phyloP scores from a whole-genome alignment of 1,284 basidiomycete species.

The Pyrrhoderma noxium region DNA sequence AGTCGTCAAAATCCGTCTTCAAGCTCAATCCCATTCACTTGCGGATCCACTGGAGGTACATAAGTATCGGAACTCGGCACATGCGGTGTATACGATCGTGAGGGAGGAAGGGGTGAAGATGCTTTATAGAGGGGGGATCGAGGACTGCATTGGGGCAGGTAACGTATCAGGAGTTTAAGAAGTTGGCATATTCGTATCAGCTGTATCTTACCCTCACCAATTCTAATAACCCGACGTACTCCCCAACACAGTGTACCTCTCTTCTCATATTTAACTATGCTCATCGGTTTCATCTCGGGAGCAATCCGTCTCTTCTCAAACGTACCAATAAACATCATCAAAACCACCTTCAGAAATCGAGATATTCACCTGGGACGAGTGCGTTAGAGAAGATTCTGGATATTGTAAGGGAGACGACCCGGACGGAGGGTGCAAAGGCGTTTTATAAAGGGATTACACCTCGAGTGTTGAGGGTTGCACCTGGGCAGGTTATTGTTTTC shows the following conservation, averaged over 20 bases:
- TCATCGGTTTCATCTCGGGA: constrained; percentile 92
- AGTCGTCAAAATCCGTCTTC: constrained; percentile 97
- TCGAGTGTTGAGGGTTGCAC: constrained; percentile 91
- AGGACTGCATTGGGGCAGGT: constrained; percentile 94
- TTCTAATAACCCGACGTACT: too few species aligned
- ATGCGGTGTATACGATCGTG: constrained; percentile 93
- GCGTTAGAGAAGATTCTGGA: constrained; percentile 71
- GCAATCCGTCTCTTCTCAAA: constrained; percentile 98
- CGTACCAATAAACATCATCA: constrained; percentile 96
- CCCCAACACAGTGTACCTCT: too few species aligned
- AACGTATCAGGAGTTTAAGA: constrained; percentile 97
- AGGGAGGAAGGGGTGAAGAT: constrained; percentile 86
- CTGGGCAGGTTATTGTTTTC: constrained; percentile 87
- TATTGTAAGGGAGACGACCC: constrained; percentile 91
- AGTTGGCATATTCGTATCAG: constrained; percentile 68
- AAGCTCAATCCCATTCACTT: constrained; percentile 96
- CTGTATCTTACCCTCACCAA: too few species aligned
- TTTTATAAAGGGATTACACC: constrained; percentile 99
- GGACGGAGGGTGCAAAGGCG: constrained; percentile 78
- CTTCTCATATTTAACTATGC: constrained; percentile 92
- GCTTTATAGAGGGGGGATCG: constrained; percentile 87
- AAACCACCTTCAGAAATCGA: constrained; percentile 92
- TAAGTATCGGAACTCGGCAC: constrained; percentile 93
- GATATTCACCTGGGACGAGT: constrained; percentile 69
- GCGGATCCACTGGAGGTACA: constrained; percentile 94